Conservation (phyloP, 352 stramenopile genomes). For the Phytophthora pisi region DNA sequence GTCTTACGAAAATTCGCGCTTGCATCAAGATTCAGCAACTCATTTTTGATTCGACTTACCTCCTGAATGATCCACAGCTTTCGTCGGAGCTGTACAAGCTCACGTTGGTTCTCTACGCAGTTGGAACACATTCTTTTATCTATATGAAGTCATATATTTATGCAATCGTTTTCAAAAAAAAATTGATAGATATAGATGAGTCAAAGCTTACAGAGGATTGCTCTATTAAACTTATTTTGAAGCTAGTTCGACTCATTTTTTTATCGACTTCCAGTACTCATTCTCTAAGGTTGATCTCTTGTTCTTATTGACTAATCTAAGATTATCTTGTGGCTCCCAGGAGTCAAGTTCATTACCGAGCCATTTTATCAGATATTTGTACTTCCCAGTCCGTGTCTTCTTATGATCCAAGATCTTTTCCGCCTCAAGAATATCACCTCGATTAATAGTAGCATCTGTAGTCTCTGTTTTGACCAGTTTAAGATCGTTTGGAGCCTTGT, state of each 20-base stretch:
- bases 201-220: background rate
- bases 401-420: conserved; percentile 16
- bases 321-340: background rate
- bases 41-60: no score
- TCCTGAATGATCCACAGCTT: no score
- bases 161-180: no score
- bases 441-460: conserved; percentile 22
- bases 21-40: background rate
- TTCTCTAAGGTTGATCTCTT: background rate
- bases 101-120: no score
- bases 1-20: background rate
- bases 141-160: no score
- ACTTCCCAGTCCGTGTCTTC: background rate
- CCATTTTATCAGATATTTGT: background rate
- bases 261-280: background rate
- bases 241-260: background rate
- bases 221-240: background rate
- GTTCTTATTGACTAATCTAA: background rate
- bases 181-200: background rate
- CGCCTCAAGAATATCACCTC: conserved; percentile 14
- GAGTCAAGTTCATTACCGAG: background rate
- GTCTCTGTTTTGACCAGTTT: conserved; percentile 27
- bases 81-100: no score
- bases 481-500: conserved; percentile 28
- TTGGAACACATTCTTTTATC: background rate